Conservation (phyloP, 2,329 filamentous ascomycete species). For the Arthrobotrys iridis region DNA sequence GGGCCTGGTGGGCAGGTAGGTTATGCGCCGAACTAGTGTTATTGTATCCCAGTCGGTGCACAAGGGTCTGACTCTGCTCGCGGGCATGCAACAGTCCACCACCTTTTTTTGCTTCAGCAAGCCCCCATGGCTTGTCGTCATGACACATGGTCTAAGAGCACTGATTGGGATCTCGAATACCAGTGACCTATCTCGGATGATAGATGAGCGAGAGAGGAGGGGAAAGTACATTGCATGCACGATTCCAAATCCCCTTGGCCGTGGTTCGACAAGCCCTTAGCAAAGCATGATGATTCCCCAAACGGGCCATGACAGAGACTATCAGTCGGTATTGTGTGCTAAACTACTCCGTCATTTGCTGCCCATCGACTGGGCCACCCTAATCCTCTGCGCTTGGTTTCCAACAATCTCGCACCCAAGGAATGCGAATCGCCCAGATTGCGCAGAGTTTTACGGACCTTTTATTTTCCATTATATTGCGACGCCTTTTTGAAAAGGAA, state of each 20-base stretch:
- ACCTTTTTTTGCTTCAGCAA: constrained; percentile 35
- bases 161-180: constrained; percentile 32
- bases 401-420: constrained; percentile 11
- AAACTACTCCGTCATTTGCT: constrained; percentile 39
- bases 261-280: constrained; percentile 44
- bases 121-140: constrained; percentile 51
- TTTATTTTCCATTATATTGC: constrained; percentile 43
- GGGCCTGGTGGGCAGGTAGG: constrained; percentile 47
- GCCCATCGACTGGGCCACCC: constrained; percentile 21
- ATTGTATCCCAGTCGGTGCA: constrained; percentile 44
- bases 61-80: constrained; percentile 35
- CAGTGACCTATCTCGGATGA: constrained; percentile 32
- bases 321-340: constrained; percentile 50
- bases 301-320: constrained; percentile 46
- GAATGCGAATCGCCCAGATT: constrained; percentile 12
- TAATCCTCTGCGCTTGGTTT: constrained; percentile 12
- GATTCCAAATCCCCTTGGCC: constrained; percentile 53
- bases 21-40: constrained; percentile 53
- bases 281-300: constrained; percentile 45
- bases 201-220: constrained; percentile 20
- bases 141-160: constrained; percentile 47
- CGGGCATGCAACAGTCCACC: constrained; percentile 44
- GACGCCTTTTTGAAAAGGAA: constrained; percentile 23
- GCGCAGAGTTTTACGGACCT: constrained; percentile 36
- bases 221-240: constrained; percentile 37